A percentile compares a stretch with the other conserved stretches of the same genome.
These are phyloP conservation scores for Saccharomyces cerevisiae DNA, from an alignment of 805 yeast genomes.

Conservation along the genomic window DNA sequence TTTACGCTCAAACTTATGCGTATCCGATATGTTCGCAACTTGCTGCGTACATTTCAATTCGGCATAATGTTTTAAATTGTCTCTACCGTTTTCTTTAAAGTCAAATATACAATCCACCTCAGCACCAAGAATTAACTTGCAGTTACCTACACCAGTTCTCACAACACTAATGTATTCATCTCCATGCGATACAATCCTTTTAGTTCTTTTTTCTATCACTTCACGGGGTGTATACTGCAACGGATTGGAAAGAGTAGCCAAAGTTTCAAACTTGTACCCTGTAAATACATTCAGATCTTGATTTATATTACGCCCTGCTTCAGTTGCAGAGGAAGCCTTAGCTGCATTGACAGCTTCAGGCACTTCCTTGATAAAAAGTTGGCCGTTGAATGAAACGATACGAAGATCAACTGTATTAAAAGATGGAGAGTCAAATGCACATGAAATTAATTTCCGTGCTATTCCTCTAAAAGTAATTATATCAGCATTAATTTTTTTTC, in stretches of 20 bases:
- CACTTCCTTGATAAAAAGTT: conserved; percentile 50
- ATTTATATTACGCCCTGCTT: conserved; percentile 22
- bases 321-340: conserved; percentile 15
- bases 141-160: conserved; percentile 71
- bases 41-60: conserved; percentile 71
- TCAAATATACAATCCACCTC: conserved; percentile 91
- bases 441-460: conserved; percentile 54
- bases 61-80: conserved; percentile 63
- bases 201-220: conserved; percentile 58
- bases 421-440: conserved; percentile 43
- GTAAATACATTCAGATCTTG: conserved; percentile 42
- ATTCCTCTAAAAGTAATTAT: conserved; percentile 81
- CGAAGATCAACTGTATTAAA: conserved; percentile 52
- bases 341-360: conserved; percentile 32
- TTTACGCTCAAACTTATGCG: conserved; percentile 64
- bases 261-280: conserved; percentile 80
- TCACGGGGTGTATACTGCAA: conserved; percentile 61
- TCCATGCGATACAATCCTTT: conserved; percentile 53
- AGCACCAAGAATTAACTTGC: conserved; percentile 66
- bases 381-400: conserved; percentile 66
- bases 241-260: conserved; percentile 69
- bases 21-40: conserved; percentile 48
- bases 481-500: conserved; percentile 44
- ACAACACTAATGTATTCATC: conserved; percentile 80
- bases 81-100: conserved; percentile 42